Conservation (phyloP, 805 yeast species). For the Saturnispora ahearnii region DNA sequence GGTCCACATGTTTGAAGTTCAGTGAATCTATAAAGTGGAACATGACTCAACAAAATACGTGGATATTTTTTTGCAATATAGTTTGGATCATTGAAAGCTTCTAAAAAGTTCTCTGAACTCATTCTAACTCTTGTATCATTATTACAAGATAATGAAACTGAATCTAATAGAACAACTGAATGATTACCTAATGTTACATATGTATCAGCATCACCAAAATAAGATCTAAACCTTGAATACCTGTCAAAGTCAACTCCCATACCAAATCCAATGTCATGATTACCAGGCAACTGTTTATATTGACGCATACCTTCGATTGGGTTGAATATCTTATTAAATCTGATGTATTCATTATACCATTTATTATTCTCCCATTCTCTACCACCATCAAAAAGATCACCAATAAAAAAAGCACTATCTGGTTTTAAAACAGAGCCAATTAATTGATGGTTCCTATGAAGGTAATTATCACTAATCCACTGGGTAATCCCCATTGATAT, state of each 20-base stretch:
- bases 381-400: conserved; percentile 94
- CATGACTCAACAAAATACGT: conserved; percentile 70
- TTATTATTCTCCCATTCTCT: conserved; percentile 69
- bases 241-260: conserved; percentile 51
- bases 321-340: conserved; percentile 59
- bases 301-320: conserved; percentile 20
- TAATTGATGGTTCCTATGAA: conserved; percentile 56
- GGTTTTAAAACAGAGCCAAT: conserved; percentile 62
- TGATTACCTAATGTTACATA: conserved; percentile 55
- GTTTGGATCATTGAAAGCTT: conserved; percentile 22
- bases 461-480: conserved; percentile 64
- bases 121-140: conserved; percentile 34
- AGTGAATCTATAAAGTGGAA: conserved; percentile 73
- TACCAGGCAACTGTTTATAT: conserved; percentile 69
- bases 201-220: conserved; percentile 66
- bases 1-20: conserved; percentile 63
- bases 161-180: conserved; percentile 67
- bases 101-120: conserved; percentile 46
- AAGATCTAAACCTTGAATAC: conserved; percentile 52
- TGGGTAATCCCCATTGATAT: conserved; percentile 45
- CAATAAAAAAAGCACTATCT: conserved; percentile 68
- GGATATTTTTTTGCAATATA: conserved; percentile 34
- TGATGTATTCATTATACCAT: conserved; percentile 50
- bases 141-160: conserved; percentile 69
- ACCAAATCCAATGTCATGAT: conserved; percentile 95